Evolutionary conservation across 2,329 filamentous ascomycete species (phyloP), one percentile per base, ranked within the genome.

Genomic region (Monilinia laxa): DNA sequence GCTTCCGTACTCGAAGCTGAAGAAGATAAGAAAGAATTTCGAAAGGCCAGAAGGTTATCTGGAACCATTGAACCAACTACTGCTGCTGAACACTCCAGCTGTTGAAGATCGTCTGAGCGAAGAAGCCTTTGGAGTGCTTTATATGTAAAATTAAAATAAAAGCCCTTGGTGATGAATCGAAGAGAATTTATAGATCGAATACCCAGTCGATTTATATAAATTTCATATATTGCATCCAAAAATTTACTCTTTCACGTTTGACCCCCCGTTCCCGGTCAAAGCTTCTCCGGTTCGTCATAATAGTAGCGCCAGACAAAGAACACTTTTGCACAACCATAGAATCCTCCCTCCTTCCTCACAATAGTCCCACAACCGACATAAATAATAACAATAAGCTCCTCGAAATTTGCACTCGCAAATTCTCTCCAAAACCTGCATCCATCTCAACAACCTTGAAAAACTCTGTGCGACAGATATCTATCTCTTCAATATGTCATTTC

Each of bases 401-500:
- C 57, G 25, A 64, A 56, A 60, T 23, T 54, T 53, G 35, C 45
- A 45, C 42, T 65, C 35, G 38, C 55, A 65, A 47, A 52, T 35
- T 20, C 25, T 64, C 25, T 47, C 20, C 49, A 45, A 64, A 23
- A 25, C 31, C 20, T 25, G 55, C 55, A 60, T 45, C 35, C 35
- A 62, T 54, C 28, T 65, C 18, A 45, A 53, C 38, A 53, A 23
- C 23, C 47, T 10, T 60, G 40, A 23, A 60, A 12, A 20, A 23
- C 25, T 42, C 45, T 42, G 45, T 31, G 31, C 45, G n/a, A 58
- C 9, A 55, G 47, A 31, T 9, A 38, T 63, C n/a, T 9, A 38
- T 63, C n/a, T 51, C 51, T 71, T 74, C 92, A 92, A 89, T 10
- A 89, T 88, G 88, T 89, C 88, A 79, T 84, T 88, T 74, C 90